Base-by-base conservation (phyloP, 257 asterid species). In the Solanum clarkiae region DNA sequence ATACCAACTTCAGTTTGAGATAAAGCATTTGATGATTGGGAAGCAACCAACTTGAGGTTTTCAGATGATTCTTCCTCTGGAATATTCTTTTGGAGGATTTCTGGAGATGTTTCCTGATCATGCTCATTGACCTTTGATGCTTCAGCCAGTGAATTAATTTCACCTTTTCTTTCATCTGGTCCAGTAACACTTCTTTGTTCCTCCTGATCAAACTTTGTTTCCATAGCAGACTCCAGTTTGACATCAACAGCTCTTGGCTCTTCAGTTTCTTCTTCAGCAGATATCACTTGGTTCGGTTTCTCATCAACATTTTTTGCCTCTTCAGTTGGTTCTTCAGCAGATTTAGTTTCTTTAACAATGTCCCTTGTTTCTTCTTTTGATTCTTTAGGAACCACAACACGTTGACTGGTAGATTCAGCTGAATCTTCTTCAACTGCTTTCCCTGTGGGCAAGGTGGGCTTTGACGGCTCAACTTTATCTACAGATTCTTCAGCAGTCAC, bases 101-200 rank as follows among this genome's bases (percentile, higher is more conserved):
- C 86, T 70, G 87, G 62, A 86, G 92, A 85, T 40, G 91, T 86
- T 84, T 90, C 94, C 91, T 88, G 91, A 74, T 81, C 69, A 82
- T 82, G 91, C 80, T 85, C 93, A 75, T 83, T 89, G 83, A 87
- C 85, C 80, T 93, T 92, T 62, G 92, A 88, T 60, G 74, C 86
- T 88, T 91, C 90, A 42, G 85, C 89, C 62, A 88, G 90, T 85
- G 66, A 84, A 82, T 85, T 90, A 77, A 82, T 87, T 83, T 88
- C 90, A 79, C 85, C 81, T 89, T 89, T 93, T 85, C 36, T 87
- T 62, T 71, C 85, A 75, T 87, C 93, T 88, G 84, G 79, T 29
- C 82, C 82, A 82, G 85, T 85, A 79, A 69, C 70, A 60, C 90
- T 92, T 84, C 86, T 86, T 49, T 86, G 85, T 90, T 84, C 93